Evolutionary conservation across 495 filamentous ascomycete species (phyloP), one percentile per base, ranked within the genome.

Genomic region (Penicillium lividum): DNA sequence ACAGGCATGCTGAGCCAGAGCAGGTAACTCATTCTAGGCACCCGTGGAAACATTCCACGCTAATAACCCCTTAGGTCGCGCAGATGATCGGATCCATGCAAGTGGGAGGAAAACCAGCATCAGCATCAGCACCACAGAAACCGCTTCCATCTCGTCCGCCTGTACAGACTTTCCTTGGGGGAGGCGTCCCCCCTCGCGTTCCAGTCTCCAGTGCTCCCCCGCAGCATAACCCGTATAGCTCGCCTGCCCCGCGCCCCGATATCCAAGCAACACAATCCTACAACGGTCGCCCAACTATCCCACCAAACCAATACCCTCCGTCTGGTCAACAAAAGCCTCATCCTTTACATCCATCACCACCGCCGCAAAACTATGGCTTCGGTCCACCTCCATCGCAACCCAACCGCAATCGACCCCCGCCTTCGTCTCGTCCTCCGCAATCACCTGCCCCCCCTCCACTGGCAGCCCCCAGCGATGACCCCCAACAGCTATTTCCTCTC

Each of bases 1-100:
- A 10, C 71, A 96, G 92, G 63, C 94, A 97, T 69, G 93, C 92
- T 63, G 94, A 98, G 69, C 94, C 94, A 43, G 94, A 98, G 66
- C 89, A 89, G 81, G 92, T 95, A 81, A 13, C 38, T 15, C 15
- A 7, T 40, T 40, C 15, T 64, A 22, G 50, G 29, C 16, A 52
- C 40, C 42, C 9, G 42, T 43, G 16, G 3, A 29, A 30, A 7
- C 16, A 18, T 15, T 30, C 25, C 50, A 42, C 22, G 56, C 51
- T 61, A 51, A 61, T 22, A 0, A 30, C 51, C 29, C n/a, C 53
- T 25, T 48, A 84, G 82, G 82, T 79, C 40, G 82, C 82, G 38
- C 82, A 84, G 66, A 78, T 85, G 68, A 65, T 83, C 46, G 76
- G 78, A 47, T 73, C 71, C 13, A 71, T 79, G 71, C 65, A 73